A percentile compares a stretch with the other conserved stretches of the same genome.
These are phyloP conservation scores for Pelagomonas calceolata DNA, from an alignment of 108 stramenopile genomes.

Conservation along the genomic window DNA sequence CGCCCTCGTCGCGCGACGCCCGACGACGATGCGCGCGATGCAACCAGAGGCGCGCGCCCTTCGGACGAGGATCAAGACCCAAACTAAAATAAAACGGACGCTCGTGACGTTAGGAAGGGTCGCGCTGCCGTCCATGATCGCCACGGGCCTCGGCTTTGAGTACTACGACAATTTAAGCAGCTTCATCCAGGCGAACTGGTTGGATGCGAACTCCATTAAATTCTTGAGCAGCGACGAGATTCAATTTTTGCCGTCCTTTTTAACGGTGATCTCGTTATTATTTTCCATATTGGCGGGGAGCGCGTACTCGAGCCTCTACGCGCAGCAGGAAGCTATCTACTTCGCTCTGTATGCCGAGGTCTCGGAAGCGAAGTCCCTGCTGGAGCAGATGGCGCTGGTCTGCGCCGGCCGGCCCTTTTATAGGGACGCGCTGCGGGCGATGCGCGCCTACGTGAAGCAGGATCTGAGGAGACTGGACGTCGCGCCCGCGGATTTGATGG, in stretches of 20 bases:
- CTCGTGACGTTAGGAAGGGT: too few relatives aligned
- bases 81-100: too few relatives aligned
- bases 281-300: slow-evolving; percentile 69
- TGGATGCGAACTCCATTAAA: not conserved
- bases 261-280: slow-evolving; percentile 56
- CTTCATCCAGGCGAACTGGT: not conserved
- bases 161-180: not conserved
- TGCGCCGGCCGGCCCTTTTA: slow-evolving; percentile 69
- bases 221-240: slow-evolving; percentile 62
- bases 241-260: slow-evolving; percentile 73
- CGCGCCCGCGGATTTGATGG: slow-evolving; percentile 45
- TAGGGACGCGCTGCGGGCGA: slow-evolving; percentile 42
- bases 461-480: slow-evolving; percentile 42
- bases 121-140: too few relatives aligned
- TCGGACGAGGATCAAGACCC: too few relatives aligned
- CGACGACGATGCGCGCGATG: too few relatives aligned
- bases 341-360: slow-evolving; percentile 70
- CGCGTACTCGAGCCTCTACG: slow-evolving; percentile 17
- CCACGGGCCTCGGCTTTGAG: not conserved
- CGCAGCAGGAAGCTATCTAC: slow-evolving; percentile 65
- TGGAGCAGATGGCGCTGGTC: slow-evolving; percentile 75
- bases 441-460: slow-evolving; percentile 48
- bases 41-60: too few relatives aligned
- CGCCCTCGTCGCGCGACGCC: too few relatives aligned
- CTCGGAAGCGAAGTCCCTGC: slow-evolving; percentile 67